Evolutionary conservation across 371 early-diverging fungal species (phyloP).

Genomic region (Apophysomyces ossiformis): DNA sequence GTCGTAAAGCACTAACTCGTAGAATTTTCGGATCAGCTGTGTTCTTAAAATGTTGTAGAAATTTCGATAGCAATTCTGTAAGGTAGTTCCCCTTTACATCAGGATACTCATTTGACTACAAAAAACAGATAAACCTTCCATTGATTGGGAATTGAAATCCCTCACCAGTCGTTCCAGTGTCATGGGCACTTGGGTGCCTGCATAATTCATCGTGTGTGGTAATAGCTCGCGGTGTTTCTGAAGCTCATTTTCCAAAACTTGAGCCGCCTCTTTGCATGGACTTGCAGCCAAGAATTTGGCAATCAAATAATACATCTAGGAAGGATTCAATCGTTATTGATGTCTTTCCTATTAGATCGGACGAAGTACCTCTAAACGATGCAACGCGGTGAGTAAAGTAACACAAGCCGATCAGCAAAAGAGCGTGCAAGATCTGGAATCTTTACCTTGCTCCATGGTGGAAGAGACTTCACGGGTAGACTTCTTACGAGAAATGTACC

Average conservation of each 20-base stretch:
- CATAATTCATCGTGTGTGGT: slow-evolving; percentile 67
- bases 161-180: slow-evolving; percentile 66
- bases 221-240: slow-evolving; percentile 54
- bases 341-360: neutral
- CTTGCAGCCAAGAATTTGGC: slow-evolving; percentile 61
- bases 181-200: slow-evolving; percentile 57
- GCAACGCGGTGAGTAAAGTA: neutral
- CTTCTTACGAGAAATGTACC: neutral
- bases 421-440: neutral
- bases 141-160: slow-evolving; percentile 6
- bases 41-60: slow-evolving; percentile 39
- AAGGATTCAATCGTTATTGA: neutral
- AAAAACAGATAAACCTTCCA: slow-evolving; percentile 9
- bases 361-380: slow-evolving; percentile 3
- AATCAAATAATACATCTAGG: slow-evolving; percentile 66
- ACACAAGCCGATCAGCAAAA: slow-evolving; percentile 11
- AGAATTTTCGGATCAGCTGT: slow-evolving; percentile 36
- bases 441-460: slow-evolving; percentile 9
- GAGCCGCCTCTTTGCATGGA: slow-evolving; percentile 58
- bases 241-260: slow-evolving; percentile 53
- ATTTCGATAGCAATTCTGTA: slow-evolving; percentile 28
- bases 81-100: slow-evolving; percentile 32
- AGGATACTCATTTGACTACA: slow-evolving; percentile 37
- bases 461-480: neutral
- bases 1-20: slow-evolving; percentile 41